These are phyloP conservation scores for Stemphylium vesicarium DNA, from an alignment of 2,329 filamentous ascomycete genomes.

Conservation along the genomic window DNA sequence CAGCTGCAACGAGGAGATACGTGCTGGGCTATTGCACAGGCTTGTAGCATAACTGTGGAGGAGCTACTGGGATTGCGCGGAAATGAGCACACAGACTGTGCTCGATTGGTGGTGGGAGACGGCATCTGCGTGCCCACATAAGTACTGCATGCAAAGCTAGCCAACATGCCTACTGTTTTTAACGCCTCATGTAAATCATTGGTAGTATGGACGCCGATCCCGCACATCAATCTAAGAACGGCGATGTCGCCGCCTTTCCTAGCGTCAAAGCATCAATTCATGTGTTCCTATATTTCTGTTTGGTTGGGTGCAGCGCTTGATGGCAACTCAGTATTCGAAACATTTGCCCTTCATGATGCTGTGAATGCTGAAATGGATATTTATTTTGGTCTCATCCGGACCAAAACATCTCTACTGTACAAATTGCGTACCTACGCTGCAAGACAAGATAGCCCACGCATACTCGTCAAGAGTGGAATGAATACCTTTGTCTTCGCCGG, in stretches of 20 bases:
- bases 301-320: too few relatives aligned
- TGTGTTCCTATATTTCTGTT: too few relatives aligned
- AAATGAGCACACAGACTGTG: constrained; percentile 59
- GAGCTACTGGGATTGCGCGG: constrained; percentile 50
- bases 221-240: too few relatives aligned
- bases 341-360: neutral
- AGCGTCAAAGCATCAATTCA: too few relatives aligned
- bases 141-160: neutral
- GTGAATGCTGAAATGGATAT: neutral
- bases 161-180: too few relatives aligned
- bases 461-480: constrained; percentile 14
- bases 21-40: constrained; percentile 61
- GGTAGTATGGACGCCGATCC: too few relatives aligned
- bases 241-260: too few relatives aligned
- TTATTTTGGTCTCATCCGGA: neutral
- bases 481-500: constrained; percentile 3
- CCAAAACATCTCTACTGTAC: neutral
- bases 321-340: too few relatives aligned
- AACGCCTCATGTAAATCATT: too few relatives aligned
- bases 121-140: constrained; percentile 55
- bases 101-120: constrained; percentile 52
- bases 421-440: neutral
- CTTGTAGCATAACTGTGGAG: constrained; percentile 53
- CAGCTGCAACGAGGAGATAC: constrained; percentile 57
- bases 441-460: constrained; percentile 2